Percentiles rank a stretch among this genome's conserved stretches.
Conservation (phyloP, 345 rosid genomes). For the Melastoma malabathricum region DNA sequence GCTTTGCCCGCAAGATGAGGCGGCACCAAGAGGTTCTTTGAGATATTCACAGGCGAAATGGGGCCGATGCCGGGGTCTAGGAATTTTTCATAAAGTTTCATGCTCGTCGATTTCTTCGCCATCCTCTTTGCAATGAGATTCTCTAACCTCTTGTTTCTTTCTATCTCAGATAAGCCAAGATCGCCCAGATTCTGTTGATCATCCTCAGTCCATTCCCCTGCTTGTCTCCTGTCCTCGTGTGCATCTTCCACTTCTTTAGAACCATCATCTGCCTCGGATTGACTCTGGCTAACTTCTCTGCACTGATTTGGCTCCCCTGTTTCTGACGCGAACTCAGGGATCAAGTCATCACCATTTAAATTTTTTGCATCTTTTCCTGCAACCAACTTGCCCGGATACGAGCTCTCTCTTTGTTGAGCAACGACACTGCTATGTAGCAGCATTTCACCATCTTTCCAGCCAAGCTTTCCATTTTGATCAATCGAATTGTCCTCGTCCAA, state of each 20-base stretch:
- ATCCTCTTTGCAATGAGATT: conserved; percentile 57
- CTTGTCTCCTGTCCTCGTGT: conserved; percentile 20
- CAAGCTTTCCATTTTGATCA: too few relatives aligned
- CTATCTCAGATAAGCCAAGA: conserved; percentile 71
- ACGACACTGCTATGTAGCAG: background rate
- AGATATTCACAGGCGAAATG: conserved; percentile 29
- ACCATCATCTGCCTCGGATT: conserved; percentile 21
- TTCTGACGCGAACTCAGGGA: background rate
- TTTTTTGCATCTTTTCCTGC: conserved; percentile 5
- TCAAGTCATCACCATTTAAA: conserved; percentile 10
- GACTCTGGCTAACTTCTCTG: background rate
- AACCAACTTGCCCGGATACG: background rate
- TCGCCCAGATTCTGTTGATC: conserved; percentile 83
- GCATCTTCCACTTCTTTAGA: conserved; percentile 28
- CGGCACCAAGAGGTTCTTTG: conserved; percentile 25
- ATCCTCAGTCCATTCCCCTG: conserved; percentile 63
- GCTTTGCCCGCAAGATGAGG: conserved; percentile 9
- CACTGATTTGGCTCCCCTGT: background rate
- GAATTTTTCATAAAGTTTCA: conserved; percentile 31
- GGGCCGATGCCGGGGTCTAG: conserved; percentile 17
- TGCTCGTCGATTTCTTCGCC: conserved; percentile 36
- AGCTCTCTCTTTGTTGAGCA: background rate
- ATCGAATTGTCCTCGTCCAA: too few relatives aligned
- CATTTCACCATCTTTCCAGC: background rate
- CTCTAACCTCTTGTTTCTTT: conserved; percentile 70